Evolutionary conservation across 345 rosid species (phyloP), one percentile per base, ranked within the genome.

Genomic region (Raphanus raphanistrum): DNA sequence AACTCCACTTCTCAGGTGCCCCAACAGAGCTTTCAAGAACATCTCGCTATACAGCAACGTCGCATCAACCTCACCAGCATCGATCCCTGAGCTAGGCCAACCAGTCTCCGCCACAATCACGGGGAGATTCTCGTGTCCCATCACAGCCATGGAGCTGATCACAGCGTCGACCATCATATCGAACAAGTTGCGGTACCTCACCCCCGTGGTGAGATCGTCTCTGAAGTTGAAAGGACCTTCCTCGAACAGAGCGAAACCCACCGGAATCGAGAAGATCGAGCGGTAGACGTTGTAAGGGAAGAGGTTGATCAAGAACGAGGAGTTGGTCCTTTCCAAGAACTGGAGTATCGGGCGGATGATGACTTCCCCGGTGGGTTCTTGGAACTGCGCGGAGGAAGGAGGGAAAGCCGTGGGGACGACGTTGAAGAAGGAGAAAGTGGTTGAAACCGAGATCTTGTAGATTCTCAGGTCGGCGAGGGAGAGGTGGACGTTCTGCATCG

Each of bases 101-200:
- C 98, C 98, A 0, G 97, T 94, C 80, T 94, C 95, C 5, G 97
- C 89, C 64, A 94, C 95, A 0, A 94, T 16, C n/a, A 94, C 58
- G 0, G 92, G 98, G 5, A 89, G 73, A 61, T 83, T 88, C 92
- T 87, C 90, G 60, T 90, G 88, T 1, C 98, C 98, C 3, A 88
- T 86, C 0, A 92, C 93, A 4, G 92, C 93, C 88, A 94, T 84
- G 1, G 97, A 85, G 0, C 86, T 82, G 2, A 92, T 50, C 41
- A 90, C 93, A 0, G 98, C 85, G 50, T 92, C 98, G 2, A 86
- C 91, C 98, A 94, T 94, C 93, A 94, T 87, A 61, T 92, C 97
- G 54, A 92, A 94, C 0, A 94, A 85, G 70, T 94, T 94, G 70
- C 87, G 76, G 80, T 94, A 94, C 70, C 98, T 76, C 1, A 92